Evolutionary conservation across 2,329 filamentous ascomycete species (phyloP).

Genomic region (Ustulina deusta): DNA sequence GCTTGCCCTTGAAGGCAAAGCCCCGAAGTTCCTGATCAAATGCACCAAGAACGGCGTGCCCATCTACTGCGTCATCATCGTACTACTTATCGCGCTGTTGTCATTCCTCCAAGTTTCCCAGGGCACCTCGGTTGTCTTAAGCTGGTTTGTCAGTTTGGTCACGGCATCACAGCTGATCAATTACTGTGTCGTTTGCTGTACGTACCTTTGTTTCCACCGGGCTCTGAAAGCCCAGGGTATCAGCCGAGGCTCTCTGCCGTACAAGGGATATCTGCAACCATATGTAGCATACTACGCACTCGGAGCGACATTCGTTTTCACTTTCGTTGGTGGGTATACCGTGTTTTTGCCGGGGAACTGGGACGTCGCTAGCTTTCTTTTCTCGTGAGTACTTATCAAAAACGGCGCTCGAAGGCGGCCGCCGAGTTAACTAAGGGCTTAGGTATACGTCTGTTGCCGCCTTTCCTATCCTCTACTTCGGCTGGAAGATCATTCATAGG

Average conservation of each 20-base stretch:
- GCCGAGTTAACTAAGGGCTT: conserved; percentile 3
- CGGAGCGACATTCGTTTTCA: conserved; percentile 74
- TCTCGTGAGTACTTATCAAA: conserved; percentile 63
- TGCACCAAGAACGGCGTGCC: conserved; percentile 77
- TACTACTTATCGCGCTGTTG: conserved; percentile 75
- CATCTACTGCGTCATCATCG: conserved; percentile 76
- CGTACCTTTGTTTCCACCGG: conserved; percentile 78
- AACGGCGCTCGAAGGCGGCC: background rate
- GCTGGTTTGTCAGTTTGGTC: conserved; percentile 76
- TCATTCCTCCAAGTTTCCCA: conserved; percentile 79
- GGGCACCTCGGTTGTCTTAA: conserved; percentile 73
- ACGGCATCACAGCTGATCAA: conserved; percentile 82
- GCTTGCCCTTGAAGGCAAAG: conserved; percentile 75
- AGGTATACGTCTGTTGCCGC: conserved; percentile 79
- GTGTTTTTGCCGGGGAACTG: conserved; percentile 79
- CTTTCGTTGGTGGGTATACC: conserved; percentile 79
- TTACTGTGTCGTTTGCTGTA: conserved; percentile 75
- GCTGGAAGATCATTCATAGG: conserved; percentile 77
- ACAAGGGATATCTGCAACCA: conserved; percentile 76
- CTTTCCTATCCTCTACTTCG: conserved; percentile 75
- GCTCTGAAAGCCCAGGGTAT: conserved; percentile 77
- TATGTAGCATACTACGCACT: conserved; percentile 77
- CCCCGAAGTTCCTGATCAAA: conserved; percentile 68
- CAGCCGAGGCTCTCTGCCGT: conserved; percentile 74
- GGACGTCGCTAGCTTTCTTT: conserved; percentile 77